A percentile compares a stretch with the other conserved stretches of the same genome.
Evolutionary conservation across 805 yeast genomes (phyloP).

Genomic region (Saccharomycopsis sp.): DNA sequence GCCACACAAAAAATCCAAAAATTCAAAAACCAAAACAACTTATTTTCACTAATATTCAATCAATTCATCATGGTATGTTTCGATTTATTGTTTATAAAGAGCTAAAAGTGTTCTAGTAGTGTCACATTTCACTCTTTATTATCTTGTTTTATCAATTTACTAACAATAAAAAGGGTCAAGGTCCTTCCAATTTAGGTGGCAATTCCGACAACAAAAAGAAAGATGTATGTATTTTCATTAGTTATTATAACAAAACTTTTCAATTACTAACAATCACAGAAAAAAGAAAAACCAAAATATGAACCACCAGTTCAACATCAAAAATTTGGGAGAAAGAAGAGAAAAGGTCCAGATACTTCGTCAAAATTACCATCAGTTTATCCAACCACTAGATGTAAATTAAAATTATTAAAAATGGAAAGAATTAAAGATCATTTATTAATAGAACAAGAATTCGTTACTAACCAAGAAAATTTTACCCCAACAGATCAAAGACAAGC

Average conservation of each 20-base stretch:
- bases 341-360: conserved; percentile 85
- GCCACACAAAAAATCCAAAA: no score
- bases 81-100: no score
- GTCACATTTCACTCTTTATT: no score
- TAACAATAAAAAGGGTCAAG: conserved; percentile 35
- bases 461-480: conserved; percentile 87
- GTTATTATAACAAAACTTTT: neutral
- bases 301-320: conserved; percentile 94
- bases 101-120: no score
- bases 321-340: conserved; percentile 83
- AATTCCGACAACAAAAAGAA: conserved; percentile 36
- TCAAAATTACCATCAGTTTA: conserved; percentile 76
- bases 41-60: no score
- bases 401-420: conserved; percentile 84
- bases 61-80: no score
- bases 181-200: conserved; percentile 45
- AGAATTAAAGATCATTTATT: conserved; percentile 93
- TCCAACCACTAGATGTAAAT: conserved; percentile 89
- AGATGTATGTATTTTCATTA: conserved; percentile 27
- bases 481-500: conserved; percentile 96
- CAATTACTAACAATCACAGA: conserved; percentile 22
- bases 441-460: conserved; percentile 91
- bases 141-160: neutral
- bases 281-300: conserved; percentile 87
- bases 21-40: no score